These are phyloP conservation scores for Penicillium maclennaniae DNA, from an alignment of 495 filamentous ascomycete species.

Conservation along the genomic window DNA sequence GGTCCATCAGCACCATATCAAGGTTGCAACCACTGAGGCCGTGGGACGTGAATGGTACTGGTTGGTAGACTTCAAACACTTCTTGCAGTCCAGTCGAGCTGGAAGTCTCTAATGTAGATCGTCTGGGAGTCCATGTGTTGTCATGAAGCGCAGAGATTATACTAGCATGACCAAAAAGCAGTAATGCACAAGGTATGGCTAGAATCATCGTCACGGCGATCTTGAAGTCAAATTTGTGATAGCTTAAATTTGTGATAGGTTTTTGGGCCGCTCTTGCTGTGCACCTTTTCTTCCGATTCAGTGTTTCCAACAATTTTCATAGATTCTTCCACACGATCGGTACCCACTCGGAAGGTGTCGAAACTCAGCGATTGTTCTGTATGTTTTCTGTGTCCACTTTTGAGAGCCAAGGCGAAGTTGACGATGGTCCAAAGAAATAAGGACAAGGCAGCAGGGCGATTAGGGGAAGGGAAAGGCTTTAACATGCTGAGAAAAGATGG, in stretches of 20 bases:
- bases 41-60: constrained; percentile 44
- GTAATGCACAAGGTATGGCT: neutral
- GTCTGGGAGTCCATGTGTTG: neutral
- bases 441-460: neutral
- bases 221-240: neutral
- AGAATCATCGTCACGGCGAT: neutral
- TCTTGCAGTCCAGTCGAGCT: constrained; percentile 35
- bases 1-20: constrained; percentile 58
- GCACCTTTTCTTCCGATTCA: neutral
- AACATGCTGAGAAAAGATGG: neutral
- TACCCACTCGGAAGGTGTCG: neutral
- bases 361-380: neutral
- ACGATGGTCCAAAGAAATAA: neutral
- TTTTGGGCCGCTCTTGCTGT: neutral
- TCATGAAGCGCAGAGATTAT: neutral
- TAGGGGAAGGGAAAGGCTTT: neutral
- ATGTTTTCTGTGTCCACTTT: neutral
- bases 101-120: neutral
- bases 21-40: constrained; percentile 45
- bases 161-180: neutral
- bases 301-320: neutral
- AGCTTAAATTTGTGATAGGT: neutral
- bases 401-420: neutral
- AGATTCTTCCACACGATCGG: neutral
- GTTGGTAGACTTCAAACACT: constrained; percentile 68